Conservation (phyloP, 768 basidiomycete species). For the Lactarius indigo region DNA sequence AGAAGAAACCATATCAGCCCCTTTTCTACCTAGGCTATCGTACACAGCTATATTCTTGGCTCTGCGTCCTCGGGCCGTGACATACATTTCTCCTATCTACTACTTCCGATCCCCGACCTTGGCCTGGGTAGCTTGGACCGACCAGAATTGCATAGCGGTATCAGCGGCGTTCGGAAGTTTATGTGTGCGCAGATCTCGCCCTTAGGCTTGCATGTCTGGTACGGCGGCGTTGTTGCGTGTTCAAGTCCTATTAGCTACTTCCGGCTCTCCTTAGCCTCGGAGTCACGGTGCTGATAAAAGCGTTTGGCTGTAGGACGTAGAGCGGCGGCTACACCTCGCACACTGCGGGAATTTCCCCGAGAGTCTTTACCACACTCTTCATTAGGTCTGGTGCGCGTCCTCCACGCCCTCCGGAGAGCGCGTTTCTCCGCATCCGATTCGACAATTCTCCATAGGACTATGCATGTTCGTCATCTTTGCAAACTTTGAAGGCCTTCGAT, state of each 20-base stretch:
- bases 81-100: not conserved
- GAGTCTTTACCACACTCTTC: not conserved
- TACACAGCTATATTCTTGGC: too few relatives aligned
- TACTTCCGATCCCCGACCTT: not conserved
- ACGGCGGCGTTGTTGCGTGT: not conserved
- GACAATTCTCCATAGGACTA: too few relatives aligned
- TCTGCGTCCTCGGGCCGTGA: too few relatives aligned
- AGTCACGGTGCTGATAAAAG: too few relatives aligned
- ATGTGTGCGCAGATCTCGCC: not conserved
- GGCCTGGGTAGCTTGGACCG: not conserved
- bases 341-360: not conserved
- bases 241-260: too few relatives aligned
- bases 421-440: too few relatives aligned
- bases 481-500: too few relatives aligned
- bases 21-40: too few relatives aligned
- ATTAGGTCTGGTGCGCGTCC: not conserved
- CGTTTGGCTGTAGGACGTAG: not conserved
- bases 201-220: not conserved
- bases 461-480: too few relatives aligned
- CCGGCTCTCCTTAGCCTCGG: not conserved
- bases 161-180: not conserved
- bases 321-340: not conserved
- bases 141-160: not conserved
- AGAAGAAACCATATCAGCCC: too few relatives aligned
- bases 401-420: too few relatives aligned